Evolutionary conservation across 2,329 filamentous ascomycete species (phyloP).

Genomic region (Purpureocillium lavendulum): DNA sequence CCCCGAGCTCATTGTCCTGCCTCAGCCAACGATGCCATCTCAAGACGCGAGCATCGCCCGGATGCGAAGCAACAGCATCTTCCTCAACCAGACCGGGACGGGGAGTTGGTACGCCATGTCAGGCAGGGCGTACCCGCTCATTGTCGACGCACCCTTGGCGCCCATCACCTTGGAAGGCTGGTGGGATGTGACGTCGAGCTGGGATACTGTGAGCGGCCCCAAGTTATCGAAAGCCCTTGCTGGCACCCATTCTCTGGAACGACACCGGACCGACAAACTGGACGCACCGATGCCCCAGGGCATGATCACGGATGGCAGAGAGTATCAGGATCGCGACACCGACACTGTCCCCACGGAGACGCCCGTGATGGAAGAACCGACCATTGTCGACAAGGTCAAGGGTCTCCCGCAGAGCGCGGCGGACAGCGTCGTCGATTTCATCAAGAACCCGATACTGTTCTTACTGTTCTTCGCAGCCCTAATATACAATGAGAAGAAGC

Average conservation of each 20-base stretch:
- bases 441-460: slow-evolving; percentile 46
- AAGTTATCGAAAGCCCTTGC: slow-evolving; percentile 55
- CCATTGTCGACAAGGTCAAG: slow-evolving; percentile 41
- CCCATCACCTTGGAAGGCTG: slow-evolving; percentile 37
- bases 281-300: slow-evolving; percentile 29
- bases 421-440: slow-evolving; percentile 43
- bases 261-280: slow-evolving; percentile 18
- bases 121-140: slow-evolving; percentile 74
- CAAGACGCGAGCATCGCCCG: slow-evolving; percentile 40
- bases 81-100: slow-evolving; percentile 77
- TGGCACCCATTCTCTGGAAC: slow-evolving; percentile 61
- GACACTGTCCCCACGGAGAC: slow-evolving; percentile 17
- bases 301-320: slow-evolving; percentile 16
- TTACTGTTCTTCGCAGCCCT: slow-evolving; percentile 33
- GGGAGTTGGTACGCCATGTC: slow-evolving; percentile 95
- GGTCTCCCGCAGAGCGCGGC: slow-evolving; percentile 40
- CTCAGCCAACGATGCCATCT: slow-evolving; percentile 66
- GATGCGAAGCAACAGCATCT: slow-evolving; percentile 58
- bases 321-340: slow-evolving; percentile 25
- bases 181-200: slow-evolving; percentile 32
- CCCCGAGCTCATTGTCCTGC: slow-evolving; percentile 72
- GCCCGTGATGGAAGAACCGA: slow-evolving; percentile 23
- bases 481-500: slow-evolving; percentile 37
- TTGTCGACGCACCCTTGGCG: slow-evolving; percentile 56
- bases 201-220: slow-evolving; percentile 29